Base-by-base conservation (phyloP, 192 early-diverging fungal species). In the Podila clonocystis region DNA sequence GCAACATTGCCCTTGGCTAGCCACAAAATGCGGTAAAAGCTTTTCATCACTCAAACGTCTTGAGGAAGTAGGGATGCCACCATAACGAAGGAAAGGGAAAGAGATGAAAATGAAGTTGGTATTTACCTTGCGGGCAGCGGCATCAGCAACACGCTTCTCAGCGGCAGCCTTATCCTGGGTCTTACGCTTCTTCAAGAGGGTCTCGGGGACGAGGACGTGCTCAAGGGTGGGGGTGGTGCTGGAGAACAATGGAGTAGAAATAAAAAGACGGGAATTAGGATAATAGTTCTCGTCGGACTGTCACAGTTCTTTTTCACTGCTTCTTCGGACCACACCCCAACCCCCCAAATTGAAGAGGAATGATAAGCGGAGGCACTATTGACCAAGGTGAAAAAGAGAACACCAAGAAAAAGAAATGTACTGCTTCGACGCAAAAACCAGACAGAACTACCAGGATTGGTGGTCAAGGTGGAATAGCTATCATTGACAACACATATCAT, bases 171-270 rank as follows among this genome's bases (percentile, higher is more conserved):
- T 94, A 64, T 91, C 91, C 73, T 89, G 87, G 79, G 85, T 76
- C 87, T 93, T 92, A 79, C 92, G 90, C 90, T 94, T 94, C 93
- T 94, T 94, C 85, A 95, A 89, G 84, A 94, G 86, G 73, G 93
- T 94, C 86, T 95, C 94, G 86, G 94, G 94, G 73, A 92, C 91
- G 79, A 91, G 88, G 62, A 92, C 87, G 76, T 92, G 87, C 72
- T 85, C 84, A 85, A 85, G 86, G 82, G 84, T 84, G 70, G 87
- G 82, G 36, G 85, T 83, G 68, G 83, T 86, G 45, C 85, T 87
- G 75, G 33, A 68, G 45, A 57, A 24, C 24, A 29, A 9, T 48
- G 48, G 48, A 13, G 34, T 58, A 50, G 22, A 57, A 58, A 52
- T 36, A 41, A 62, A 62, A 48, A 64, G 52, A 64, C 31, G 41